Evolutionary conservation across 805 yeast species (phyloP).

Genomic region (Starmera pachycereana): DNA sequence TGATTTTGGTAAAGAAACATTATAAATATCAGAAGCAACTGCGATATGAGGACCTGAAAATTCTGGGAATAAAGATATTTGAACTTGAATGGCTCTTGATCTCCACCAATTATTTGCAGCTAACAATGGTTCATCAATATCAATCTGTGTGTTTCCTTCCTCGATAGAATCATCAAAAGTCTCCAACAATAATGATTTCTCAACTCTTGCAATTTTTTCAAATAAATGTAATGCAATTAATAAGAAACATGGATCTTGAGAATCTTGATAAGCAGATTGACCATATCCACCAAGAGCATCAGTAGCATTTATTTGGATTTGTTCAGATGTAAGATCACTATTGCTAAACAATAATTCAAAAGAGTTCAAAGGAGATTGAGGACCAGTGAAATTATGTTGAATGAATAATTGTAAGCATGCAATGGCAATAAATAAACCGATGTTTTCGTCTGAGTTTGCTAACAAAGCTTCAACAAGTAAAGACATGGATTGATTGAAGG

Average conservation of each 20-base stretch:
- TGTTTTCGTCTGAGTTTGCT: constrained; percentile 3
- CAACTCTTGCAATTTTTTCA: constrained; percentile 25
- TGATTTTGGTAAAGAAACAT: constrained; percentile 11
- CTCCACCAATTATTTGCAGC: constrained; percentile 70
- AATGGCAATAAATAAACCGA: constrained; percentile 26
- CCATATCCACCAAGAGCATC: constrained; percentile 47
- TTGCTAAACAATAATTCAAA: constrained; percentile 18
- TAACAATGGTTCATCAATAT: constrained; percentile 6
- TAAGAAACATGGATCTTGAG: constrained; percentile 38
- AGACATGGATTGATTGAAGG: constrained; percentile 5
- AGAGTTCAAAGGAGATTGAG: constrained; percentile 36
- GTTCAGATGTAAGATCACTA: constrained; percentile 2
- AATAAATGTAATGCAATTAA: constrained; percentile 33
- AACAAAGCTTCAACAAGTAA: neutral
- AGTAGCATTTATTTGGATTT: constrained; percentile 19
- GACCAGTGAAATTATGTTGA: constrained; percentile 80
- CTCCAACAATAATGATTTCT: constrained; percentile 20
- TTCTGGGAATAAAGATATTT: constrained; percentile 54
- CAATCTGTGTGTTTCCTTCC: constrained; percentile 3
- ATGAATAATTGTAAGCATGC: constrained; percentile 57
- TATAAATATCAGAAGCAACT: constrained; percentile 24
- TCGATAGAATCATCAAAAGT: constrained; percentile 15
- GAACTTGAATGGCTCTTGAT: constrained; percentile 55
- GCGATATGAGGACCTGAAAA: constrained; percentile 37
- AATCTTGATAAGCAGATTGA: constrained; percentile 57